Conservation (phyloP, 495 filamentous ascomycete genomes). For the Trichocladium uniseriatum region DNA sequence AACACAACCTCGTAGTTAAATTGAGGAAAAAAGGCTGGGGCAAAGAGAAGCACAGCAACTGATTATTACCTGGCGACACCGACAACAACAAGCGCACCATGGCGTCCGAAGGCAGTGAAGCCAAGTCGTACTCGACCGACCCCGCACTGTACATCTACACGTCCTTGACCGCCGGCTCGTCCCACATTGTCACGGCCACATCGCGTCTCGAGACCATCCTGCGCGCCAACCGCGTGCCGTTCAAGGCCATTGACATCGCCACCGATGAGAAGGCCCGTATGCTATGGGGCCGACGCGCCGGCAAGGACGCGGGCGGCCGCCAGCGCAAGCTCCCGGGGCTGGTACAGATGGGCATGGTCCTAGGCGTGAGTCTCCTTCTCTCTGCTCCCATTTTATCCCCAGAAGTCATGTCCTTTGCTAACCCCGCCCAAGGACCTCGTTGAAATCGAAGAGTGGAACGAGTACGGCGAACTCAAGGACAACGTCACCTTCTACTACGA, state of each 20-base stretch:
- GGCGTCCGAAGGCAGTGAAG: slow-evolving; percentile 38
- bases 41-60: neutral
- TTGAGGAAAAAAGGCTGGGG: neutral
- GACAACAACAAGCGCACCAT: slow-evolving; percentile 21
- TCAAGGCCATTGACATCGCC: slow-evolving; percentile 84
- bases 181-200: slow-evolving; percentile 93
- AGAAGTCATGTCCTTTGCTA: neutral
- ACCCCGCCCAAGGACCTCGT: slow-evolving; percentile 61
- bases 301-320: slow-evolving; percentile 48
- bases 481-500: slow-evolving; percentile 54
- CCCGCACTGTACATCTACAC: slow-evolving; percentile 86
- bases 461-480: slow-evolving; percentile 89
- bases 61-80: neutral
- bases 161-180: slow-evolving; percentile 88
- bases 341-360: slow-evolving; percentile 75
- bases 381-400: neutral
- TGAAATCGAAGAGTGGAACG: slow-evolving; percentile 97
- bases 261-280: slow-evolving; percentile 85
- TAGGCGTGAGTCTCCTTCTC: slow-evolving; percentile 56
- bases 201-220: slow-evolving; percentile 92
- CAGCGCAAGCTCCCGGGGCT: slow-evolving; percentile 77
- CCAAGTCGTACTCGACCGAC: slow-evolving; percentile 55
- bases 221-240: slow-evolving; percentile 87
- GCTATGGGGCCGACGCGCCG: slow-evolving; percentile 77
- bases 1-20: too few relatives aligned